Percentiles rank a stretch among this genome's conserved stretches.
Conservation (phyloP, 768 basidiomycete genomes). For the Daedaleopsis sinensis region DNA sequence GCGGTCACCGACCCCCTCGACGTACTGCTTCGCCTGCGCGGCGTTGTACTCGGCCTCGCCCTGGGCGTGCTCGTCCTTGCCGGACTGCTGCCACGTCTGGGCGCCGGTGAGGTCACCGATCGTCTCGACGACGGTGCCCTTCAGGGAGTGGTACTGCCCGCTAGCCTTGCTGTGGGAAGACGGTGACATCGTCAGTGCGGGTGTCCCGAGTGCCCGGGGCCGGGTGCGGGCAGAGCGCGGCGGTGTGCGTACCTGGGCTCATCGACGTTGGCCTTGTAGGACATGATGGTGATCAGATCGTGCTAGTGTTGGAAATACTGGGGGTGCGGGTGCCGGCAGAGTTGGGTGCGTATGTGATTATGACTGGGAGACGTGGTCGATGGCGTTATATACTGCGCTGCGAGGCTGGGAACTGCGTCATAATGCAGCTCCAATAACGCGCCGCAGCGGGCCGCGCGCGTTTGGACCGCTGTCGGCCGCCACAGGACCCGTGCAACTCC, state of each 20-base stretch:
- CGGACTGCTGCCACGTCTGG: constrained; percentile 44
- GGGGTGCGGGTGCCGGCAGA: not conserved
- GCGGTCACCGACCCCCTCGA: constrained; percentile 49
- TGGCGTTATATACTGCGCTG: no score
- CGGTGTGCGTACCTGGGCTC: constrained; percentile 26
- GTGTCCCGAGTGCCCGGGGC: no score
- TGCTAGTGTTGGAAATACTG: not conserved
- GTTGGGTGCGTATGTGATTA: not conserved
- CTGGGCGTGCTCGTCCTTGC: constrained; percentile 51
- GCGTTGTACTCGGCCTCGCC: constrained; percentile 51
- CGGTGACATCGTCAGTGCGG: constrained; percentile 2
- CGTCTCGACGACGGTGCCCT: constrained; percentile 42
- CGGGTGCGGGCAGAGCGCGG: not conserved
- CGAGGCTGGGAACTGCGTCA: no score
- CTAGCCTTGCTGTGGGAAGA: constrained; percentile 35
- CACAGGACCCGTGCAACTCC: no score
- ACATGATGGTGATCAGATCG: not conserved
- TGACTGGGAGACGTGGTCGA: no score
- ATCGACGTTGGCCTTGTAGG: constrained; percentile 15
- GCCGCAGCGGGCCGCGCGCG: no score
- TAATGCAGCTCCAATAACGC: no score
- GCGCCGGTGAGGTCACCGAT: constrained; percentile 49
- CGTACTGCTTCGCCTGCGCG: constrained; percentile 53
- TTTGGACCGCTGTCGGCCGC: no score
- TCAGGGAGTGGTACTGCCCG: constrained; percentile 43